Conservation (phyloP, 148 eudicot species). For the Dysphania ambrosioides region DNA sequence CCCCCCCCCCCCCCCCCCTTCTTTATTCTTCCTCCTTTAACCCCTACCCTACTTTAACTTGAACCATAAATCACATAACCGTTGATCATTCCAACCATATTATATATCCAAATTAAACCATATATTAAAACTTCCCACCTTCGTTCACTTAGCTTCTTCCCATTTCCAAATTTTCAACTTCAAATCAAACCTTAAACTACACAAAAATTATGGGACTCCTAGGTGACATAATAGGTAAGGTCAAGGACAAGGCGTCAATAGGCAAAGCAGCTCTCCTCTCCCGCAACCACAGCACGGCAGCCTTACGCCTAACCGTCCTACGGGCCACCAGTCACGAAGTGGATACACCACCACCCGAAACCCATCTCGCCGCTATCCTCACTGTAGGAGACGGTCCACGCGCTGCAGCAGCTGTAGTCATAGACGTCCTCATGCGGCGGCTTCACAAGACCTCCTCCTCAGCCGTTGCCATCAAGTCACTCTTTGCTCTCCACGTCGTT, state of each 20-base stretch:
- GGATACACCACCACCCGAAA: conserved; percentile 39
- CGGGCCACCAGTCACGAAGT: conserved; percentile 66
- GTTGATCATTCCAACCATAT: conserved; percentile 13
- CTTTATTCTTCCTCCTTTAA: conserved; percentile 6
- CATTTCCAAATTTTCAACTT: background rate
- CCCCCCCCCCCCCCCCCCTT: no score
- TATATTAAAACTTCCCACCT: conserved; percentile 3
- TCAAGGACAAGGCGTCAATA: conserved; percentile 63
- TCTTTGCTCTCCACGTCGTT: conserved; percentile 59
- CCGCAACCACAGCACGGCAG: conserved; percentile 32
- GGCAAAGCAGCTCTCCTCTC: conserved; percentile 55
- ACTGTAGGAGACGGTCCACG: conserved; percentile 57
- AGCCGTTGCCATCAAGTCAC: conserved; percentile 57
- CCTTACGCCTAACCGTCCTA: conserved; percentile 57
- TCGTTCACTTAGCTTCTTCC: no score
- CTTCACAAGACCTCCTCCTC: conserved; percentile 58
- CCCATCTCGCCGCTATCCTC: conserved; percentile 53
- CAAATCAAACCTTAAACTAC: background rate
- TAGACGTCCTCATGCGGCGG: conserved; percentile 55
- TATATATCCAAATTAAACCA: conserved; percentile 6
- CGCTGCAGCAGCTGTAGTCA: conserved; percentile 46
- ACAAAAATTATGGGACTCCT: conserved; percentile 30
- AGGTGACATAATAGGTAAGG: conserved; percentile 48
- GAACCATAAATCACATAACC: conserved; percentile 23
- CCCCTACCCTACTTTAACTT: conserved; percentile 19